Percentiles rank a stretch among this genome's conserved stretches.
Conservation (phyloP, 306 rosid genomes). For the Prosopis cineraria region DNA sequence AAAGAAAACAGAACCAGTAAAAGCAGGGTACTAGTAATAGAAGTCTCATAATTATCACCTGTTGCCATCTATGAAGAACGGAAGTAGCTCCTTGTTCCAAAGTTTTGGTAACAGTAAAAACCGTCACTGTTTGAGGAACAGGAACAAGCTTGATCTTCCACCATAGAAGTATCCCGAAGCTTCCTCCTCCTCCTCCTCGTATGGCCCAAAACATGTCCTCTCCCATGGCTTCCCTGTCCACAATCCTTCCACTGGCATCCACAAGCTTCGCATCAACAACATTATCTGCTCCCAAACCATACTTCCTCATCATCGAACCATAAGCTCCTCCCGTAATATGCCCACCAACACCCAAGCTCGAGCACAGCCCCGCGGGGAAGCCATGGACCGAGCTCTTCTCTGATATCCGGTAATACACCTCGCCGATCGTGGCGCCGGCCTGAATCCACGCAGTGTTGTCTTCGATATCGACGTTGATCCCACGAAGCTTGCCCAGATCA, state of each 20-base stretch:
- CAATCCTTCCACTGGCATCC: neutral
- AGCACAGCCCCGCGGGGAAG: neutral
- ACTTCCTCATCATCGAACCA: neutral
- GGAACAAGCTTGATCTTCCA: slow-evolving; percentile 5
- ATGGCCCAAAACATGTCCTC: neutral
- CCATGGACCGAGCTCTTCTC: neutral
- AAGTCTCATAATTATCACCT: neutral
- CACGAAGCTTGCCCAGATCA: neutral
- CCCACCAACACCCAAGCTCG: neutral
- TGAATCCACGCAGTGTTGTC: neutral
- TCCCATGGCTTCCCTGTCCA: neutral
- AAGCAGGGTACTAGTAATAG: neutral
- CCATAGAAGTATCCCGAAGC: slow-evolving; percentile 2
- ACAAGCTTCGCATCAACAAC: neutral
- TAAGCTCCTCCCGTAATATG: neutral
- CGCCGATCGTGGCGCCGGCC: neutral
- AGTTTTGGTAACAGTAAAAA: neutral
- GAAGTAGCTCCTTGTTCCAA: neutral
- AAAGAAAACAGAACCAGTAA: neutral
- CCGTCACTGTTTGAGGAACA: neutral
- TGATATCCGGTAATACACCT: neutral
- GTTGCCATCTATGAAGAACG: neutral
- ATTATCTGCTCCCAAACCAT: neutral
- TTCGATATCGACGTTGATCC: neutral
- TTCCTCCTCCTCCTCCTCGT: neutral